Evolutionary conservation across 306 rosid species (phyloP).

Genomic region (Crotalaria pallida): DNA sequence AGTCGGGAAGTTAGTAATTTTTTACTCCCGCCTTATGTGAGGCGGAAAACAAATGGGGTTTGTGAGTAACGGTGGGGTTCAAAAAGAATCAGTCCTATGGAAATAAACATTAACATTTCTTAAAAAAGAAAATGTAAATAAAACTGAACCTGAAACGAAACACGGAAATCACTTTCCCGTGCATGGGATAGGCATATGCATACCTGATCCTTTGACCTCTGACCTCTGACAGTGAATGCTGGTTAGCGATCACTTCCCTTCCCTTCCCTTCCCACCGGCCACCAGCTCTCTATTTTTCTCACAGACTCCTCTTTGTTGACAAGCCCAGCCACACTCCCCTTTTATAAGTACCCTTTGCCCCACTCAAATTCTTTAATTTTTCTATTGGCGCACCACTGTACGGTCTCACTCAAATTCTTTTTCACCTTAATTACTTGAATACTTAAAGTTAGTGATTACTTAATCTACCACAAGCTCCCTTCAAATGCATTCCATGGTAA

Average conservation of each 20-base stretch:
- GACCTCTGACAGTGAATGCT: not conserved
- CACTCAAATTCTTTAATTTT: not conserved
- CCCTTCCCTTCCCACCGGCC: not conserved
- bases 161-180: not conserved
- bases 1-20: too few relatives aligned
- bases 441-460: too few relatives aligned
- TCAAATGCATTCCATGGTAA: too few relatives aligned
- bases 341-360: conserved; percentile 38
- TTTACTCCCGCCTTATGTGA: too few relatives aligned
- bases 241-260: not conserved
- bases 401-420: too few relatives aligned
- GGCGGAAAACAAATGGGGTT: too few relatives aligned
- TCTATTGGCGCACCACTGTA: too few relatives aligned
- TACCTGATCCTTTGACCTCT: conserved; percentile 22
- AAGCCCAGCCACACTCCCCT: conserved; percentile 2
- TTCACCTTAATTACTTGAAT: not conserved
- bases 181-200: conserved; percentile 1
- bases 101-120: not conserved
- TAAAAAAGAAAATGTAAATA: too few relatives aligned
- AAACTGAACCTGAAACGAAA: not conserved
- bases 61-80: too few relatives aligned
- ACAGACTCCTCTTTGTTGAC: not conserved
- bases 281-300: not conserved
- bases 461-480: too few relatives aligned
- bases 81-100: too few relatives aligned